Base-by-base conservation (phyloP, 1,284 basidiomycete species). In the Paramarasmius palmivorus region DNA sequence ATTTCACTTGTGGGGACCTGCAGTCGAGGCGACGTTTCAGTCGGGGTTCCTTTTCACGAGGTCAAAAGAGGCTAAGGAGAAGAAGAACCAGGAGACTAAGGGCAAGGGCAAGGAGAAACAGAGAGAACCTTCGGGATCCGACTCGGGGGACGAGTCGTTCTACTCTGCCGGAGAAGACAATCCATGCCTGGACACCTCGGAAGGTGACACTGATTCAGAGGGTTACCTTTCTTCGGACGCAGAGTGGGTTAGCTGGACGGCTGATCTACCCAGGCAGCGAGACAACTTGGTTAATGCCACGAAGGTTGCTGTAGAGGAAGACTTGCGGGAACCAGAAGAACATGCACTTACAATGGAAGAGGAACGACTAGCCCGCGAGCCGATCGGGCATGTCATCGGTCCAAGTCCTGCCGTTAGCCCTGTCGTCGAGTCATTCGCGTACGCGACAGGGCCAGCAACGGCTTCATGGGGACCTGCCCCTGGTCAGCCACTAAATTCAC, bases 161-260 rank as follows among this genome's bases (percentile, higher is more conserved):
- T 46, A 20, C 25, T 47, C 50, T 26, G 45, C 34, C 9, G 54
- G 37, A 8, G 40, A 46, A 14, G 32, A 22, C 26, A 34, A 25
- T 41, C 8, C 53, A 15, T 20, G 34, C 14, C 12, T 53, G 26
- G 38, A 41, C 20, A 25, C 17, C 12, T 17, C 25, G 14, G 36
- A 44, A 39, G 45, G 53, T 57, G 59, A 58, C 26, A 50, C 48
- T n/a, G 66, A 66, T 35, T n/a, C 17, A 9, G 54, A 54, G 6
- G 74, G 64, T 2, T 69, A 67, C 4, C 74, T 78, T 20, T 62
- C 53, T 9, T 78, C 79, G 57, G 83, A 84, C 59, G 68, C 72
- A n/a, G 83, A 85, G 57, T 85, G 83, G 83, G 73, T 81, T 5
- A 76, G 74, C 4, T 85, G 83, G 83, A 69, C 72, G 61, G 72